phyloP scores from a whole-genome alignment of 2,329 filamentous ascomycete species.

The Pseudocercospora musae region DNA sequence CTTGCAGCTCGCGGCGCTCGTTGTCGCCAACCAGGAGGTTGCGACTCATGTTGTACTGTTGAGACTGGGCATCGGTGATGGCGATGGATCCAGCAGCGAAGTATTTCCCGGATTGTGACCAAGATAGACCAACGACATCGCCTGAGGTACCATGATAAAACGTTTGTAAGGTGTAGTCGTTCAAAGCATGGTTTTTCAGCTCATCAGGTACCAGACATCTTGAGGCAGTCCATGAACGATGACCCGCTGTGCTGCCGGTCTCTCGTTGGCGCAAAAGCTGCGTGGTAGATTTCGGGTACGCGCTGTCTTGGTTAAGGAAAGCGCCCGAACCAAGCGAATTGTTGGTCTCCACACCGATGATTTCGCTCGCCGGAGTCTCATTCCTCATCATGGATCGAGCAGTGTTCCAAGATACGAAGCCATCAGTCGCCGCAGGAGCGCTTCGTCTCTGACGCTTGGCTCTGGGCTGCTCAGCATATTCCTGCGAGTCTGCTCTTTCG shows the following conservation, averaged over 20 bases:
- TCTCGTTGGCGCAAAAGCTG: slow-evolving; percentile 30
- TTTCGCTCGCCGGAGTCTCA: neutral
- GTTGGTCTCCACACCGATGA: neutral
- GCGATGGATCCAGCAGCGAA: slow-evolving; percentile 59
- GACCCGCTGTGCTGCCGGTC: slow-evolving; percentile 18
- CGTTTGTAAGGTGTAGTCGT: slow-evolving; percentile 43
- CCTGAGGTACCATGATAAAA: slow-evolving; percentile 58
- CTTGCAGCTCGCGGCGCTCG: slow-evolving; percentile 42
- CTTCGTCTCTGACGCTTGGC: slow-evolving; percentile 10
- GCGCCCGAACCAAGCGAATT: neutral
- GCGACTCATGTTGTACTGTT: slow-evolving; percentile 58
- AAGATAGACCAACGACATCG: slow-evolving; percentile 56
- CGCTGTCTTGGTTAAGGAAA: slow-evolving; percentile 15
- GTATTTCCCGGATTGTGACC: slow-evolving; percentile 52
- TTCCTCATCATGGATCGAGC: slow-evolving; percentile 8
- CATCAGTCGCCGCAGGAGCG: slow-evolving; percentile 12
- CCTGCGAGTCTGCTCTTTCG: slow-evolving; percentile 1
- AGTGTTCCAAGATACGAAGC: slow-evolving; percentile 27
- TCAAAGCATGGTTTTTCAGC: slow-evolving; percentile 33
- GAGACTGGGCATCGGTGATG: slow-evolving; percentile 53
- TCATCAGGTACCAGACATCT: slow-evolving; percentile 21
- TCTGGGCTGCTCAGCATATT: neutral
- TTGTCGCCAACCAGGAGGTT: slow-evolving; percentile 56
- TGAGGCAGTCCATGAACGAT: slow-evolving; percentile 19
- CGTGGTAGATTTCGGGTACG: slow-evolving; percentile 19